Evolutionary conservation across 345 rosid species (phyloP), one percentile per base, ranked within the genome.

Genomic region (Laguncularia racemosa): DNA sequence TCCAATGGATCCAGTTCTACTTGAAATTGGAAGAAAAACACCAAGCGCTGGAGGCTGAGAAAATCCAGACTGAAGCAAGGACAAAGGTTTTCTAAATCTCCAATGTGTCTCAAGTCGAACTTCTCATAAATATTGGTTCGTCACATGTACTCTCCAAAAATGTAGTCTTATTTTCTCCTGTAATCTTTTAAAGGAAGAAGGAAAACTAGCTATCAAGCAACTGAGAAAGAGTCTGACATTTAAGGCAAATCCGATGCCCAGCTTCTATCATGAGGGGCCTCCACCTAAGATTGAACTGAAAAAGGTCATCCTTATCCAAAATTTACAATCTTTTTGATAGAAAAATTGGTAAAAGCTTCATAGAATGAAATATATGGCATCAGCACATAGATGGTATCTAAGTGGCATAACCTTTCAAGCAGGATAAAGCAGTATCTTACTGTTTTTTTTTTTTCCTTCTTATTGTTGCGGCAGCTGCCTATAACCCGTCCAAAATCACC

Each of bases 161-260:
- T 52, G 43, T 12, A 19, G 33, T 52, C 3, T 12, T 28, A 18
- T 26, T 18, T 20, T 52, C 53, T 53, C 26, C 16, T 8, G 52
- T 28, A 20, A 12, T 12, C 14, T 18, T 48, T 48, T 81, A 9
- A 59, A 88, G 98, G 98, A 89, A 76, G 99, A 93, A 76, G 86
- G 77, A 78, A 89, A 89, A 50, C 91, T 95, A 49, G 95, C 88
- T 10, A 72, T 93, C 58, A 86, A 82, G 74, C 91, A 84, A 70
- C 85, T 93, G 60, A 81, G 99, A 63, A 93, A 73, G 84, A 73
- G 44, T 81, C 72, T 93, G 85, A 76, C 66, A 44, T 53, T 81
- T 56, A 93, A 73, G 77, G 99, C 99, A 47, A 86, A 85, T 43
- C 99, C 99, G 1, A 82, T 93, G 47, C 99, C 99, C 2, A 83